phyloP scores from a whole-genome alignment of 345 rosid genomes.

The Rhodamnia argentea region DNA sequence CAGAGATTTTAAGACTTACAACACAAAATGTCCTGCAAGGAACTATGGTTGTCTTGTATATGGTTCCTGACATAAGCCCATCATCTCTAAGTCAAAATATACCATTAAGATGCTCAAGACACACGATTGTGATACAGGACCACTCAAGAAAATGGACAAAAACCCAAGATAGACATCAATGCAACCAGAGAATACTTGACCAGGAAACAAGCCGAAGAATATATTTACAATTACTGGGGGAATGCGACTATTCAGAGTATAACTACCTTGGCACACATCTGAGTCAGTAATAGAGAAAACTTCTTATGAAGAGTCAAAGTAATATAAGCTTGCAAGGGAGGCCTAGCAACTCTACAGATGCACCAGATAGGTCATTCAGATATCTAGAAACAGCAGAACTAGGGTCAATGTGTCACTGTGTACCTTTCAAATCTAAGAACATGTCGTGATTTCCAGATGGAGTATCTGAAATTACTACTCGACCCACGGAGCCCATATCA shows the following conservation, averaged over 20 bases:
- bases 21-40: slow-evolving; percentile 92
- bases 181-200: background rate
- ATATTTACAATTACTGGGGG: background rate
- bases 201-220: background rate
- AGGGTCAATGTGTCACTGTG: background rate
- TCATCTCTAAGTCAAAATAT: background rate
- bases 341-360: background rate
- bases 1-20: slow-evolving; percentile 26
- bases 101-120: background rate
- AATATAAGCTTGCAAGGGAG: background rate
- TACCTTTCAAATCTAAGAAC: slow-evolving; percentile 86
- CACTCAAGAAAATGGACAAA: background rate
- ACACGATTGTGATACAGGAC: background rate
- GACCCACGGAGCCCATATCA: slow-evolving; percentile 94
- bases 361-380: background rate
- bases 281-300: background rate
- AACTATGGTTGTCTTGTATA: slow-evolving; percentile 71
- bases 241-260: background rate
- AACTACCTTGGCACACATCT: background rate
- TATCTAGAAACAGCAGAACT: background rate
- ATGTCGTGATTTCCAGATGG: slow-evolving; percentile 44
- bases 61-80: slow-evolving; percentile 50
- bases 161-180: background rate
- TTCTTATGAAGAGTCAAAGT: background rate
- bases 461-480: slow-evolving; percentile 56